phyloP scores from a whole-genome alignment of 495 filamentous ascomycete genomes.

The Penicillium bialowiezense region DNA sequence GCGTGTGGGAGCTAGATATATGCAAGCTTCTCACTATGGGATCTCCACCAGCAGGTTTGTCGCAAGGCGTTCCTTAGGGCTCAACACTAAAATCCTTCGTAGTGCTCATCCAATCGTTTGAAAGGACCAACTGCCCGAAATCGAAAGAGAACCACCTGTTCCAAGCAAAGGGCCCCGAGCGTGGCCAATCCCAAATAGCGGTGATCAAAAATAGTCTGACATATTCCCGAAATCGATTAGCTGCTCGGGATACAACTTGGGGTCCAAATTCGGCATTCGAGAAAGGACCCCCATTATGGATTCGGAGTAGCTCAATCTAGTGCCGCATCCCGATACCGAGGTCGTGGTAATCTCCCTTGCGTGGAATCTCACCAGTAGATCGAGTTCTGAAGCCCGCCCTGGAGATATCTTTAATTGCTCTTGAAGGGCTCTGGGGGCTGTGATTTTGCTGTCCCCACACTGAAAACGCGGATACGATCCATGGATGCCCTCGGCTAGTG shows the following conservation, averaged over 20 bases:
- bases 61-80: background rate
- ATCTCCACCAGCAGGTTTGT: background rate
- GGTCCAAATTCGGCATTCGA: conserved; percentile 1
- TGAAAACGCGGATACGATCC: background rate
- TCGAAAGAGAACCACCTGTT: background rate
- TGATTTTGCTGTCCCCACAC: background rate
- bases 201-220: background rate
- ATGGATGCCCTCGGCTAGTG: too few species aligned
- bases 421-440: background rate
- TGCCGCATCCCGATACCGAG: too few species aligned
- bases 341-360: background rate
- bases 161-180: background rate
- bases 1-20: background rate
- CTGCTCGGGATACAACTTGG: background rate
- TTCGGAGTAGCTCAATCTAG: background rate
- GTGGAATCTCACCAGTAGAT: too few species aligned
- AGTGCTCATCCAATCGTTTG: background rate
- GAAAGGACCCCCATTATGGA: background rate
- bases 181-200: background rate
- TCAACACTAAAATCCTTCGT: background rate
- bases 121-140: background rate
- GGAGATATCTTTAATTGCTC: background rate
- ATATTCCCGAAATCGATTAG: conserved; percentile 1
- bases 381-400: background rate
- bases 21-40: background rate